Conservation (phyloP, 176 grass and related monocot genomes). For the Aegilops sharonensis region DNA sequence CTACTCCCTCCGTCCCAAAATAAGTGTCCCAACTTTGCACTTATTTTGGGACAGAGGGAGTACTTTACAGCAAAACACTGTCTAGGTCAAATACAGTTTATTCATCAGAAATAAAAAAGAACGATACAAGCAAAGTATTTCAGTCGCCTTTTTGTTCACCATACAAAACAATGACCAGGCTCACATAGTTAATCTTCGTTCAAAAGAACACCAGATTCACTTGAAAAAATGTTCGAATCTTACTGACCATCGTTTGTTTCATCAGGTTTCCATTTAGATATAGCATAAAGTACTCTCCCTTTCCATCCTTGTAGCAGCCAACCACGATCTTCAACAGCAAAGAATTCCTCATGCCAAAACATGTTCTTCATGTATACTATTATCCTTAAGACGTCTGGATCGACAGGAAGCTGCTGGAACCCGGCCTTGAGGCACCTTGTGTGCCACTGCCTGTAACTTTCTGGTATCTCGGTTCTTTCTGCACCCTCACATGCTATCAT, state of each 20-base stretch:
- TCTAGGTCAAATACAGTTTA: neutral
- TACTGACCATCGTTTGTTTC: no score
- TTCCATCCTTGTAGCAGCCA: slow-evolving; percentile 56
- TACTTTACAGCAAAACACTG: neutral
- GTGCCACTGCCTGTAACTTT: slow-evolving; percentile 45
- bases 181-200: no score
- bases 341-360: slow-evolving; percentile 39
- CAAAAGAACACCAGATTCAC: no score
- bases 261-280: slow-evolving; percentile 42
- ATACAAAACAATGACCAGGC: no score
- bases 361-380: neutral
- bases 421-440: slow-evolving; percentile 30
- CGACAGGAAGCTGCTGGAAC: slow-evolving; percentile 35
- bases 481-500: slow-evolving; percentile 37
- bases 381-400: slow-evolving; percentile 3
- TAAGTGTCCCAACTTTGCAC: no score
- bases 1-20: no score
- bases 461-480: slow-evolving; percentile 34
- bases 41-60: no score
- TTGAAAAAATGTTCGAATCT: no score
- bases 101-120: neutral
- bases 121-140: neutral
- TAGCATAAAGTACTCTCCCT: slow-evolving; percentile 31
- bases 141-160: neutral
- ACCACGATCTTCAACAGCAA: slow-evolving; percentile 28